These are phyloP conservation scores for Iberis pinnata DNA, from an alignment of 345 rosid species.

Conservation along the genomic window DNA sequence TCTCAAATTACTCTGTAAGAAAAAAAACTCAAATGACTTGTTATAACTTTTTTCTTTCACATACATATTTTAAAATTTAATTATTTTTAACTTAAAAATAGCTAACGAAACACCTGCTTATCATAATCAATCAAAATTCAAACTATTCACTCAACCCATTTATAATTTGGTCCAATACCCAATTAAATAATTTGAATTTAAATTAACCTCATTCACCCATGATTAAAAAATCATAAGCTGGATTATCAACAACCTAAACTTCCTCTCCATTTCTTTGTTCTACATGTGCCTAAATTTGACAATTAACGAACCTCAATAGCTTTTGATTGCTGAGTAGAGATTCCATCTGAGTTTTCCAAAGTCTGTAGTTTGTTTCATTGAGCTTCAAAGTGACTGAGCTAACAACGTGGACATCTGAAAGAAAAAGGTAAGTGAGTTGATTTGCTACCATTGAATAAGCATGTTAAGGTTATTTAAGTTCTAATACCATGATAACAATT, in stretches of 20 bases:
- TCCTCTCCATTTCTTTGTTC: no score
- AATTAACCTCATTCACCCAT: no score
- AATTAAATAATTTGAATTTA: no score
- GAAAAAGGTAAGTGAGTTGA: neutral
- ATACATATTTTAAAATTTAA: no score
- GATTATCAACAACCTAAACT: neutral
- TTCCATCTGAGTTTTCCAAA: neutral
- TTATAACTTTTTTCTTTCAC: no score
- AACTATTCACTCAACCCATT: no score
- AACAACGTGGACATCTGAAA: neutral
- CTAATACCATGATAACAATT: neutral
- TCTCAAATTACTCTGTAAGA: no score
- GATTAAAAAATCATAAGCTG: neutral
- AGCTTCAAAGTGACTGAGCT: neutral
- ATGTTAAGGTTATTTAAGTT: neutral
- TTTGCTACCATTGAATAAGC: neutral
- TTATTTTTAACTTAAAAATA: no score
- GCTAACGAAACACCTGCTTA: no score
- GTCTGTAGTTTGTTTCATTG: neutral
- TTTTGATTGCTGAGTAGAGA: neutral
- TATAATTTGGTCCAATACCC: no score
- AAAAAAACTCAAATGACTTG: no score
- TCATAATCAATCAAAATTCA: no score
- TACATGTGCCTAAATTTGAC: neutral
- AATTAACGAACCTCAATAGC: neutral